Evolutionary conservation across 164 flowering plant species (phyloP), one percentile per base, ranked within the genome.

Genomic region (Tetrastigma voinierianum): DNA sequence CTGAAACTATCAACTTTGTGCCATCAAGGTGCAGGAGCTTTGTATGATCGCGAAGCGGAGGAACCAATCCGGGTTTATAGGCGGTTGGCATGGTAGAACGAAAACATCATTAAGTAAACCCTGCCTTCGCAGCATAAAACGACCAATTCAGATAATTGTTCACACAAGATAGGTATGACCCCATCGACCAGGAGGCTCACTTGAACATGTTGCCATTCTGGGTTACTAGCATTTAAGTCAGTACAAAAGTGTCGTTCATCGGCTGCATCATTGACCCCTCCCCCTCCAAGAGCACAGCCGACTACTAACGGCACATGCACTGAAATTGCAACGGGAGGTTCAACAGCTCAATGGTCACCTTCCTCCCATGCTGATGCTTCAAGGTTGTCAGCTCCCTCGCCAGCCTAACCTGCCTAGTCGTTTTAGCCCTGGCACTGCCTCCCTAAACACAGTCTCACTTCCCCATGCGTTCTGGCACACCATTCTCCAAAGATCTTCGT

Each of bases 381-480:
- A 90, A 93, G 51, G 98, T 93, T 51, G 98, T 93, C 64, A 93
- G 66, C 72, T 93, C 98, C n/a, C 93, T 82, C 10, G 98, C 98
- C 74, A 90, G 71, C 56, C 91, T 80, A 53, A 85, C 93, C 98
- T 95, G 90, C 10, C 95, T 93, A 90, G 67, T 62, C 86, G 80
- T 72, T 85, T 93, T 66, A 95, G 95, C 49, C 91, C 94, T 62
- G 98, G 90, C 19, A 88, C 94, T 6, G 91, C 76, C 77, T 90
- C n/a, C 98, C 64, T 89, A 66, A 40, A 82, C 84, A 55, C 91
- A n/a, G 98, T 90, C 74, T 92, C 98, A 70, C 80, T 81, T 25
- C 98, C 98, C 98, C 96, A 93, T 60, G 89, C 96, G n/a, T n/a
- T n/a, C 78, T 86, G 95, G 68, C 98, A 93, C 46, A 93, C 98